Conservation (phyloP, 345 rosid species). For the Corchorus capsularis region DNA sequence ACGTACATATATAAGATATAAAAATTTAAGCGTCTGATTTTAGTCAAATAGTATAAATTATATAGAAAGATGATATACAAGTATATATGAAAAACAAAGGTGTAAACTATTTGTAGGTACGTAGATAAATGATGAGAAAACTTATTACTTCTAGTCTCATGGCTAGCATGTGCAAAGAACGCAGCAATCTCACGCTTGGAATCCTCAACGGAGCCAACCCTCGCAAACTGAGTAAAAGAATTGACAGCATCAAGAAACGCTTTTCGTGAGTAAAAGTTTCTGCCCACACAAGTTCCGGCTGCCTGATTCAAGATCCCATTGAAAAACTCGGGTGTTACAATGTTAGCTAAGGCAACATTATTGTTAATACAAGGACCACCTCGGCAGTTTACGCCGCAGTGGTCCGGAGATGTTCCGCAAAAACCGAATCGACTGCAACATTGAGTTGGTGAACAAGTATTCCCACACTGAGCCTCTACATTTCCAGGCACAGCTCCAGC, state of each 20-base stretch:
- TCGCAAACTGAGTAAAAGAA: slow-evolving; percentile 21
- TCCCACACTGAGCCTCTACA: neutral
- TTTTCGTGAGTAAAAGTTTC: slow-evolving; percentile 43
- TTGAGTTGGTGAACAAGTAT: neutral
- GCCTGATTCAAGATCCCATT: slow-evolving; percentile 44
- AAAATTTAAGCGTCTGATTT: too few species aligned
- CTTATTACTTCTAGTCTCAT: slow-evolving; percentile 21
- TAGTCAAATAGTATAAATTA: too few species aligned
- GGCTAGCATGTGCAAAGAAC: slow-evolving; percentile 21
- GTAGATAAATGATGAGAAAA: neutral
- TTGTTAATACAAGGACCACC: slow-evolving; percentile 7
- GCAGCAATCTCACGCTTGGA: slow-evolving; percentile 23
- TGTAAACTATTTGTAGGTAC: too few species aligned
- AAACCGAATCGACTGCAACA: neutral
- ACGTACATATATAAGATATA: too few species aligned
- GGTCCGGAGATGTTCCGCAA: neutral
- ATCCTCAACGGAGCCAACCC: slow-evolving; percentile 18
- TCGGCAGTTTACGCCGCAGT: neutral
- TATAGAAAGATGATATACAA: neutral
- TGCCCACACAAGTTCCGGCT: slow-evolving; percentile 36
- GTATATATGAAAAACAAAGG: too few species aligned
- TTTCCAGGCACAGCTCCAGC: neutral
- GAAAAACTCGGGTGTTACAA: slow-evolving; percentile 50
- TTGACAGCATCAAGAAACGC: slow-evolving; percentile 34
- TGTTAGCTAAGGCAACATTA: slow-evolving; percentile 28